Conservation (phyloP, 495 filamentous ascomycete genomes). For the Aspergillus steynii region DNA sequence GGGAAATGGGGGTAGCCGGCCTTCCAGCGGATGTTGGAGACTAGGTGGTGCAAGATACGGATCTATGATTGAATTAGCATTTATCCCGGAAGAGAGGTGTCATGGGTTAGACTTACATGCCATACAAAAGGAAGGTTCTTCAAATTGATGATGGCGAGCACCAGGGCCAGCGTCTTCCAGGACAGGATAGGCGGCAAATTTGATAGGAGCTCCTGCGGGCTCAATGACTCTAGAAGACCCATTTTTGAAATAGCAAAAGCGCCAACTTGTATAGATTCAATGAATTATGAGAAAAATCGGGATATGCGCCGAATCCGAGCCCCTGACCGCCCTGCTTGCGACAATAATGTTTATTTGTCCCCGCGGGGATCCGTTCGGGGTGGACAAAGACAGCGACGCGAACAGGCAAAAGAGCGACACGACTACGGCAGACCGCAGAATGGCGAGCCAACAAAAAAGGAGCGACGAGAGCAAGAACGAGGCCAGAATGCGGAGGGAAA, state of each 20-base stretch:
- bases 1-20: slow-evolving; percentile 38
- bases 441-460: neutral
- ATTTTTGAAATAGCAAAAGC: neutral
- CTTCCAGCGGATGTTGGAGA: slow-evolving; percentile 51
- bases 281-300: neutral
- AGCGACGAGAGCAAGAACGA: no score
- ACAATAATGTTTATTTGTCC: neutral
- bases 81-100: neutral
- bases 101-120: slow-evolving; percentile 51
- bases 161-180: slow-evolving; percentile 55
- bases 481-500: neutral
- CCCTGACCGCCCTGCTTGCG: neutral
- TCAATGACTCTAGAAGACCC: slow-evolving; percentile 9
- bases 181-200: slow-evolving; percentile 30
- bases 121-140: slow-evolving; percentile 63
- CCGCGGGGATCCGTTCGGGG: neutral
- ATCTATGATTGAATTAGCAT: slow-evolving; percentile 34
- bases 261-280: neutral
- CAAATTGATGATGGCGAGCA: slow-evolving; percentile 58
- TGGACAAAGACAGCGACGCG: neutral
- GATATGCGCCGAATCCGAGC: neutral
- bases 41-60: slow-evolving; percentile 51
- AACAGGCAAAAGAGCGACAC: neutral
- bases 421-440: neutral
- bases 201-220: slow-evolving; percentile 24